phyloP scores from a whole-genome alignment of 306 rosid species.

The Senna siamea region DNA sequence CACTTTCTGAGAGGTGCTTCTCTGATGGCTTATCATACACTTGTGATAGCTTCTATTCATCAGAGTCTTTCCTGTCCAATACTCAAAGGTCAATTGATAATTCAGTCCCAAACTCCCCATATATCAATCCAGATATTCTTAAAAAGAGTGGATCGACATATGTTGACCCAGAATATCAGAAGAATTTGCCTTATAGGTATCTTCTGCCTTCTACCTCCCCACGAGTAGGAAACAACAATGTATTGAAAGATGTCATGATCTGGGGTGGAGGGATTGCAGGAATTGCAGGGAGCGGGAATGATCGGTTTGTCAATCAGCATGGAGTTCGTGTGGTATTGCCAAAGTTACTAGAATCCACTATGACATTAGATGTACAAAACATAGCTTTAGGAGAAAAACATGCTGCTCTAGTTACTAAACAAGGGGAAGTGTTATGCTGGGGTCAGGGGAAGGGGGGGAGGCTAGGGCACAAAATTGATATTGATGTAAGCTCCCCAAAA shows the following conservation, averaged over 20 bases:
- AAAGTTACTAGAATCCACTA: slow-evolving; percentile 70
- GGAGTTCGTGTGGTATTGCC: slow-evolving; percentile 63
- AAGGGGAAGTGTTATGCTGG: slow-evolving; percentile 90
- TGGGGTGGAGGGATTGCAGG: slow-evolving; percentile 83
- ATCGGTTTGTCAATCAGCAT: slow-evolving; percentile 43
- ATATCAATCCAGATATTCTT: slow-evolving; percentile 46
- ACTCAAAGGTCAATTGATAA: slow-evolving; percentile 45
- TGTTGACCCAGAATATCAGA: slow-evolving; percentile 41
- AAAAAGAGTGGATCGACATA: slow-evolving; percentile 44
- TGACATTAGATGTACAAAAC: slow-evolving; percentile 69
- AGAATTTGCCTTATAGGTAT: slow-evolving; percentile 47
- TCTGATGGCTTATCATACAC: slow-evolving; percentile 81
- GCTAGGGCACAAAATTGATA: slow-evolving; percentile 71
- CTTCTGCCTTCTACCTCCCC: slow-evolving; percentile 45
- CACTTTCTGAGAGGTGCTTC: slow-evolving; percentile 77
- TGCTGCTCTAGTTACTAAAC: slow-evolving; percentile 77
- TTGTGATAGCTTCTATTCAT: slow-evolving; percentile 59
- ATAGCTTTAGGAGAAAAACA: slow-evolving; percentile 82
- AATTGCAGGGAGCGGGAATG: slow-evolving; percentile 50
- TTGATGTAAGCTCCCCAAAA: slow-evolving; percentile 66
- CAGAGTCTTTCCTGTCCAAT: slow-evolving; percentile 53
- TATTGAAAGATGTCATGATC: slow-evolving; percentile 78
- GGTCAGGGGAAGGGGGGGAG: slow-evolving; percentile 78
- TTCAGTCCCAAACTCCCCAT: slow-evolving; percentile 67
- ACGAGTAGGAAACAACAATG: slow-evolving; percentile 49